These are phyloP conservation scores for Saccharomycopsis sp. DNA, from an alignment of 805 yeast genomes.

Conservation along the genomic window DNA sequence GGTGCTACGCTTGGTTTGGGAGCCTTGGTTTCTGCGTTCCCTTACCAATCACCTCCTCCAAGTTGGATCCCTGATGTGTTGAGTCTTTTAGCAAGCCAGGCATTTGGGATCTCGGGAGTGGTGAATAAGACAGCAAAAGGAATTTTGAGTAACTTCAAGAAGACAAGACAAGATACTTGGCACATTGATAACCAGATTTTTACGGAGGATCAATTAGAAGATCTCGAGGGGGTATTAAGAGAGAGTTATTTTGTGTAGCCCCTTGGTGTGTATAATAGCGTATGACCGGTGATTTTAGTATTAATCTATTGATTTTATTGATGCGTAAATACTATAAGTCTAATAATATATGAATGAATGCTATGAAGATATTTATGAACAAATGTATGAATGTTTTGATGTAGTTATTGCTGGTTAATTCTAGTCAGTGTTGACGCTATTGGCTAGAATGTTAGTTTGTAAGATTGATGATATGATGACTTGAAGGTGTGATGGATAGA, in stretches of 20 bases:
- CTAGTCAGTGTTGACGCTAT: too few relatives aligned
- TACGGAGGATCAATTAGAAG: slow-evolving; percentile 74
- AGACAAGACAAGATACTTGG: slow-evolving; percentile 94
- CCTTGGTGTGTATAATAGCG: too few relatives aligned
- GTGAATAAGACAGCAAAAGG: slow-evolving; percentile 82
- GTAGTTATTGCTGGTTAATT: too few relatives aligned
- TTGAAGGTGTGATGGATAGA: too few relatives aligned
- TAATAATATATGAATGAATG: too few relatives aligned
- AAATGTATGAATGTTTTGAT: too few relatives aligned
- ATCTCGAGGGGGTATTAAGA: slow-evolving; percentile 90
- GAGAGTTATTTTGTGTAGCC: slow-evolving; percentile 82
- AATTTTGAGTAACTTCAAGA: slow-evolving; percentile 75
- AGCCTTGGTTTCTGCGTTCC: slow-evolving; percentile 81
- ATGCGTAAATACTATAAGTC: not conserved
- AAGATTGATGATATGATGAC: too few relatives aligned
- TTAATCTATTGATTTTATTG: not conserved
- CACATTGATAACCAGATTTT: slow-evolving; percentile 76
- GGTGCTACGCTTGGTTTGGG: slow-evolving; percentile 88
- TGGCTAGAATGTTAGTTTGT: too few relatives aligned
- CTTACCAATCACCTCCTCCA: slow-evolving; percentile 89
- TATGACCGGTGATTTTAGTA: not conserved
- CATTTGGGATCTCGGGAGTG: slow-evolving; percentile 66
- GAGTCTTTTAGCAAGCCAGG: slow-evolving; percentile 61
- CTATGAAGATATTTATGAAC: too few relatives aligned
- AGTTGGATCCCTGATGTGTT: slow-evolving; percentile 76